Conservation (phyloP, 2,329 filamentous ascomycete species). For the Fusarium tricinctum region DNA sequence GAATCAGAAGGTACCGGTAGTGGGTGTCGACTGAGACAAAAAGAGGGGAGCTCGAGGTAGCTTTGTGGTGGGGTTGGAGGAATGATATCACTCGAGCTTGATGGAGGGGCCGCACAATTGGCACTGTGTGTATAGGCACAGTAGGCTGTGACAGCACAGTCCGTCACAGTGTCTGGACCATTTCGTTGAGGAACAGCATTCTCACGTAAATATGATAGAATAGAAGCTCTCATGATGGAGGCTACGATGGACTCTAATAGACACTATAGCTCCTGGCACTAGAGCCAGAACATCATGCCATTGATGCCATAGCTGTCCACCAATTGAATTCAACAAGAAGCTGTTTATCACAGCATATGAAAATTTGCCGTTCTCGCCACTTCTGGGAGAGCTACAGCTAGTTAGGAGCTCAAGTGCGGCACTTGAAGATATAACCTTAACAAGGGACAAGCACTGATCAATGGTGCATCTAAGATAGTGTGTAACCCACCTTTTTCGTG, state of each 20-base stretch:
- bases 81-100: constrained; percentile 50
- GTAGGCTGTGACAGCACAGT: constrained; percentile 23
- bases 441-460: not conserved
- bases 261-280: not conserved
- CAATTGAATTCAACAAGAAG: not conserved
- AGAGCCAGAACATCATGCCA: not conserved
- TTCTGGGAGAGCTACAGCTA: constrained; percentile 3
- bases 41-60: constrained; percentile 51
- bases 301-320: not conserved
- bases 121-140: constrained; percentile 34
- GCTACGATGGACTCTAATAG: not conserved
- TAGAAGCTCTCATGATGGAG: constrained; percentile 26
- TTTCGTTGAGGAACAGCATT: constrained; percentile 26
- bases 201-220: constrained; percentile 20
- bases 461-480: not conserved
- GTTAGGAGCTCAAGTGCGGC: constrained; percentile 17
- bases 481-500: constrained; percentile 18
- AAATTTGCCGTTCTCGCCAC: constrained; percentile 4
- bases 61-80: constrained; percentile 46
- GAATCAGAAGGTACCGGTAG: constrained; percentile 27
- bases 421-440: constrained; percentile 4
- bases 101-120: constrained; percentile 46
- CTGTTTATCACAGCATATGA: not conserved
- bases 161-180: not conserved
- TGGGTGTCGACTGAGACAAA: constrained; percentile 35